phyloP scores from a whole-genome alignment of 2,329 filamentous ascomycete genomes.

The Neopestalotiopsis sp. region DNA sequence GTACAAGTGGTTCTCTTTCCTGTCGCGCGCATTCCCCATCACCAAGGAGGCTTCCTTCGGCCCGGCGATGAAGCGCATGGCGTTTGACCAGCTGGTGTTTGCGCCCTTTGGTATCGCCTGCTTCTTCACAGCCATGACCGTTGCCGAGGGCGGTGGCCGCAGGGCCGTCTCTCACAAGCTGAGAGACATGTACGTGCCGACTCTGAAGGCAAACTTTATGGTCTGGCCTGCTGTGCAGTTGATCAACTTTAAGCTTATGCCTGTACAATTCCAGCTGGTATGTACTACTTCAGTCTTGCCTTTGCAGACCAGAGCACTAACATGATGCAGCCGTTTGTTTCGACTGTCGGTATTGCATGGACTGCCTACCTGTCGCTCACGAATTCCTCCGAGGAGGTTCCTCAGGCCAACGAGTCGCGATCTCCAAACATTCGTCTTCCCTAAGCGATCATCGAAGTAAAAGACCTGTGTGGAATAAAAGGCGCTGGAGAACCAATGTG shows the following conservation, averaged over 20 bases:
- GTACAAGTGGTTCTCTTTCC: slow-evolving; percentile 93
- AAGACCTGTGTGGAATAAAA: too few relatives aligned
- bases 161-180: slow-evolving; percentile 84
- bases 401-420: slow-evolving; percentile 35
- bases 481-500: not conserved
- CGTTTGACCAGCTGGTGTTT: slow-evolving; percentile 91
- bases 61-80: slow-evolving; percentile 87
- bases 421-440: slow-evolving; percentile 42
- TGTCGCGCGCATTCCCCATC: slow-evolving; percentile 83
- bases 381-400: slow-evolving; percentile 79
- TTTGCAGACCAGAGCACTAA: slow-evolving; percentile 12
- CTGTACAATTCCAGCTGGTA: slow-evolving; percentile 95
- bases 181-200: slow-evolving; percentile 90
- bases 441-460: not conserved
- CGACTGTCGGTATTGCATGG: slow-evolving; percentile 95
- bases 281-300: slow-evolving; percentile 43
- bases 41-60: slow-evolving; percentile 75
- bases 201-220: slow-evolving; percentile 93
- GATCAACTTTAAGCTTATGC: slow-evolving; percentile 94
- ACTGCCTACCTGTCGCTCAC: slow-evolving; percentile 94
- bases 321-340: slow-evolving; percentile 81
- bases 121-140: slow-evolving; percentile 97
- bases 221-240: slow-evolving; percentile 97
- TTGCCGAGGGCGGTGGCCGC: slow-evolving; percentile 88
- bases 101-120: slow-evolving; percentile 83